A percentile compares a stretch with the other conserved stretches of the same genome.
Evolutionary conservation across 139 green algal genomes (phyloP).

Genomic region (Chlamydomonas eustigma): DNA sequence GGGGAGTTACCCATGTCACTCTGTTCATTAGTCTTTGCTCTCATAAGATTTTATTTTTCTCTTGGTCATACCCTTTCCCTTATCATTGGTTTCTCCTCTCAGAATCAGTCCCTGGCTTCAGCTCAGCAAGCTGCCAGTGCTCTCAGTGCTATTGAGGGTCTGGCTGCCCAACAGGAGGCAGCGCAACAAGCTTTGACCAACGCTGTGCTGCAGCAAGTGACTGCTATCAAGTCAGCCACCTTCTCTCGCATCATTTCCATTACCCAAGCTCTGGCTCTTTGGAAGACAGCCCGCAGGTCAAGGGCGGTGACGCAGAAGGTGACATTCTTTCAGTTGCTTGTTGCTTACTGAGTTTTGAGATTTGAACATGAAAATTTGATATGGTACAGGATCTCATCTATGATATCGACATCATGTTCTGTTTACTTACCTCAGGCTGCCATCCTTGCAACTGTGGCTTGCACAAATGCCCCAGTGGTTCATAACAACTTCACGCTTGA

Average conservation of each 20-base stretch:
- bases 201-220: constrained; percentile 47
- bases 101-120: constrained; percentile 34
- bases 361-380: too few relatives aligned
- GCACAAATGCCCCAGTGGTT: constrained; percentile 25
- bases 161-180: constrained; percentile 40
- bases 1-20: neutral
- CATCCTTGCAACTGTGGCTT: constrained; percentile 52
- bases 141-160: constrained; percentile 20
- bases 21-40: neutral
- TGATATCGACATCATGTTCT: too few relatives aligned
- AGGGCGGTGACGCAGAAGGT: constrained; percentile 2
- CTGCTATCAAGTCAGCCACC: constrained; percentile 56
- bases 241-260: constrained; percentile 55
- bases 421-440: too few relatives aligned
- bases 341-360: too few relatives aligned
- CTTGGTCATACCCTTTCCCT: neutral
- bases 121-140: constrained; percentile 18
- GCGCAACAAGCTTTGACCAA: constrained; percentile 47
- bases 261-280: constrained; percentile 21
- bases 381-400: too few relatives aligned
- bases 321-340: too few relatives aligned
- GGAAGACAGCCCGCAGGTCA: constrained; percentile 49
- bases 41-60: neutral
- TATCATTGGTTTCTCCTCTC: neutral
- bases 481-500: constrained; percentile 49